phyloP scores from a whole-genome alignment of 2,329 filamentous ascomycete genomes.

The Phoma sp. region DNA sequence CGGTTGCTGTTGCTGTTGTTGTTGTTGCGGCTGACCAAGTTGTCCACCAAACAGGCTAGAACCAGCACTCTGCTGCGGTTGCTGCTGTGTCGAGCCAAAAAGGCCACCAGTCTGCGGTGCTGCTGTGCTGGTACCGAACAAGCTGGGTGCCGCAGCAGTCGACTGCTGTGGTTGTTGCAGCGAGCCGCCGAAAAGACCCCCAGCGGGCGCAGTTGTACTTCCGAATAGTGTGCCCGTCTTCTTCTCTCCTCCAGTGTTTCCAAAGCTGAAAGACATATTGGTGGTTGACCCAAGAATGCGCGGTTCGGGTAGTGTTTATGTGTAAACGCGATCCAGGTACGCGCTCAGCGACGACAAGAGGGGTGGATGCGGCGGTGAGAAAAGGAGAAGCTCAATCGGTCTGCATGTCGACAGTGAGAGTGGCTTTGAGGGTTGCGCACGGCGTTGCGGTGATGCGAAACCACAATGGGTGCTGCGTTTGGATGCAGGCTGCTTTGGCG shows the following conservation, averaged over 20 bases:
- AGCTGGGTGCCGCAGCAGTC: constrained; percentile 43
- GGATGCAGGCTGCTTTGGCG: constrained; percentile 20
- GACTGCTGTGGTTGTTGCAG: constrained; percentile 44
- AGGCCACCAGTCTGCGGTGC: constrained; percentile 33
- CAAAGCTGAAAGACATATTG: constrained; percentile 44
- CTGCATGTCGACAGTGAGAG: constrained; percentile 18
- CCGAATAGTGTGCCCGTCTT: constrained; percentile 49
- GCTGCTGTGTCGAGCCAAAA: constrained; percentile 27
- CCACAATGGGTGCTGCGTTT: constrained; percentile 16
- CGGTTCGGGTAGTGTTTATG: constrained; percentile 8
- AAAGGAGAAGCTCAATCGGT: constrained; percentile 16
- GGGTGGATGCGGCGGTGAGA: neutral
- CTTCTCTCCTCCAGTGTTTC: constrained; percentile 38
- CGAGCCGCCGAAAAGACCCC: constrained; percentile 51
- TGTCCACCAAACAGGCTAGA: constrained; percentile 32
- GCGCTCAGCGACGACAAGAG: constrained; percentile 13
- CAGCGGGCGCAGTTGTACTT: constrained; percentile 44
- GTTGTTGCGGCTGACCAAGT: constrained; percentile 22
- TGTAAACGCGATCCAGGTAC: constrained; percentile 20
- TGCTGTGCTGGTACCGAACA: constrained; percentile 25
- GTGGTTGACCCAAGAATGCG: neutral
- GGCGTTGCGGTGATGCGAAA: constrained; percentile 15
- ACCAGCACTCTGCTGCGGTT: constrained; percentile 24
- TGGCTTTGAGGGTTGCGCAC: constrained; percentile 9
- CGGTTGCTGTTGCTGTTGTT: constrained; percentile 25